Evolutionary conservation across 345 rosid species (phyloP).

Genomic region (Eucalyptus pumila): DNA sequence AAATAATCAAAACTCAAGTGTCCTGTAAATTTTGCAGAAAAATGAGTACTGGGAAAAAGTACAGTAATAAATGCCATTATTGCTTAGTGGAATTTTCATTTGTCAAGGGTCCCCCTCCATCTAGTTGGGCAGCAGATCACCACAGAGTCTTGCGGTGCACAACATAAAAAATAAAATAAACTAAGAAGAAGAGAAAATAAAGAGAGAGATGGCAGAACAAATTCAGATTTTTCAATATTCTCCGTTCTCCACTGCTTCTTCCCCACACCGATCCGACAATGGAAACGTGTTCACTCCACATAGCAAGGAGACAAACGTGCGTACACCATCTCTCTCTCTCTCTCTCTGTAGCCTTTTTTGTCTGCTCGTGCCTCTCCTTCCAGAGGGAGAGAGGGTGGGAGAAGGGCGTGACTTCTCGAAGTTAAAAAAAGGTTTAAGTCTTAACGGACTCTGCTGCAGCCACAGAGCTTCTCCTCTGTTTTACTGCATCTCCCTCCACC

Average conservation of each 20-base stretch:
- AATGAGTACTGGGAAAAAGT: background rate
- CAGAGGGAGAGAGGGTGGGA: background rate
- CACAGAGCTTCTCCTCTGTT: background rate
- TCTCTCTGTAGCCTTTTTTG: background rate
- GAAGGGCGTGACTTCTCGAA: background rate
- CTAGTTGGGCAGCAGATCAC: background rate
- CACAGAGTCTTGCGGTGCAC: background rate
- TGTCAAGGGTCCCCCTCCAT: background rate
- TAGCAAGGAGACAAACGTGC: background rate
- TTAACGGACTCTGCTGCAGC: background rate
- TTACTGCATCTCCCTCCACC: background rate
- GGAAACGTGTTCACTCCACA: background rate
- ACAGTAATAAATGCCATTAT: background rate
- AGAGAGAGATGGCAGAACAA: background rate
- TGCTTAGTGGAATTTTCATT: background rate
- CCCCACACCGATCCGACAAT: background rate
- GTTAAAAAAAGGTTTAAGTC: background rate
- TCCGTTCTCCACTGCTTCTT: background rate
- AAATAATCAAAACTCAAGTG: background rate
- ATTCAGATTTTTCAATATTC: background rate
- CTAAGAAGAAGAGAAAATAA: no score
- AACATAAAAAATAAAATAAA: no score
- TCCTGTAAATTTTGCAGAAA: background rate
- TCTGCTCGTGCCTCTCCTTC: background rate
- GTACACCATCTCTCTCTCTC: background rate